Evolutionary conservation across 305 asterid genomes (phyloP).

Genomic region (Plantago coronopus): DNA sequence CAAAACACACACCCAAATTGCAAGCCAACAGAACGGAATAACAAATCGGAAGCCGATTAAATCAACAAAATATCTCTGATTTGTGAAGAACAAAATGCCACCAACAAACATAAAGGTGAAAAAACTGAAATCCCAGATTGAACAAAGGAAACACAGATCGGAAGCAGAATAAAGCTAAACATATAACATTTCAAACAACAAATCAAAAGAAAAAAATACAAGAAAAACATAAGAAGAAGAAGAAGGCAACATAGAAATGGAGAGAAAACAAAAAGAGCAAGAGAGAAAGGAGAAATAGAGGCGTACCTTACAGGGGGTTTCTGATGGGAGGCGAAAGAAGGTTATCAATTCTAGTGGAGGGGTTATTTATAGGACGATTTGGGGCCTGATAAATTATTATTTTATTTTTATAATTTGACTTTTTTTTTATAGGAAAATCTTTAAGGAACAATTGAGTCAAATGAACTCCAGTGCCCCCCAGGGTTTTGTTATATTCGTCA

Average conservation of each 20-base stretch:
- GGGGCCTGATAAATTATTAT: conserved; percentile 7
- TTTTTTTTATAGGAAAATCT: no score
- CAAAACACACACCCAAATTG: neutral
- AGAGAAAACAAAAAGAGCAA: neutral
- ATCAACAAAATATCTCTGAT: neutral
- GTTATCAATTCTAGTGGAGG: accelerated
- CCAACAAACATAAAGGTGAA: neutral
- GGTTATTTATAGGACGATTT: conserved; percentile 39
- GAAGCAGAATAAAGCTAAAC: neutral
- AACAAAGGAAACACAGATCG: conserved; percentile 11
- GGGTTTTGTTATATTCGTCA: no score
- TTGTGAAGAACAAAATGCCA: no score
- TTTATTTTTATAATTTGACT: neutral
- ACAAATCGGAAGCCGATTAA: no score
- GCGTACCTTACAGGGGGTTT: conserved; percentile 29
- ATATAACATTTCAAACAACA: neutral
- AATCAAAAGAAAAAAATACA: neutral
- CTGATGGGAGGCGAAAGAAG: conserved; percentile 31
- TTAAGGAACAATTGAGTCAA: no score
- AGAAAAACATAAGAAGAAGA: neutral
- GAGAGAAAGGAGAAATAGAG: neutral
- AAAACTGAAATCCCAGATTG: conserved; percentile 6
- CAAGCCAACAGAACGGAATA: conserved; percentile 17
- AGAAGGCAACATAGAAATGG: neutral
- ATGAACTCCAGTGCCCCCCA: no score